A percentile compares a stretch with the other conserved stretches of the same genome.
These are phyloP conservation scores for Xeromyces bisporus DNA, from an alignment of 495 filamentous ascomycete genomes.

Conservation along the genomic window DNA sequence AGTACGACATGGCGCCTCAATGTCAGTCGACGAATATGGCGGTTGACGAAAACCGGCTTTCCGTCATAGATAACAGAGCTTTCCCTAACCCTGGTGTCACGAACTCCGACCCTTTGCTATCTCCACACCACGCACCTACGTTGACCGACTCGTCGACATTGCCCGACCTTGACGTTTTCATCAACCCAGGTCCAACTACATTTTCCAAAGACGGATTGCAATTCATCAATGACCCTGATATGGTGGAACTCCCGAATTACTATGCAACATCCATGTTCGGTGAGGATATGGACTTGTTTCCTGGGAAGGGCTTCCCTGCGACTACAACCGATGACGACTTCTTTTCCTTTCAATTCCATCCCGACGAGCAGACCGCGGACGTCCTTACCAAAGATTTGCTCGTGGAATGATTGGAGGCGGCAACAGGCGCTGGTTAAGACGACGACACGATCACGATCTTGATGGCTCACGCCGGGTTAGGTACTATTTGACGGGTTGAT, in stretches of 20 bases:
- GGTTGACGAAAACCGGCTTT: constrained; percentile 5
- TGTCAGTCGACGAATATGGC: constrained; percentile 14
- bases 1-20: constrained; percentile 23
- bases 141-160: constrained; percentile 22
- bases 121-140: constrained; percentile 24
- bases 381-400: constrained; percentile 8
- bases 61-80: no score
- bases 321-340: constrained; percentile 19
- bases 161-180: constrained; percentile 32
- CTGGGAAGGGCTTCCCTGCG: constrained; percentile 18
- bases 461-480: neutral
- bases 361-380: constrained; percentile 14
- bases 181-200: constrained; percentile 22
- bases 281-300: constrained; percentile 19
- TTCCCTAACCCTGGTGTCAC: constrained; percentile 20
- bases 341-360: constrained; percentile 19
- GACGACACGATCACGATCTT: neutral
- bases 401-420: constrained; percentile 7
- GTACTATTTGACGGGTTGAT: constrained; percentile 4
- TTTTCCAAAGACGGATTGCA: constrained; percentile 18
- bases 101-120: constrained; percentile 16
- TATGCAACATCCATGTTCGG: constrained; percentile 18
- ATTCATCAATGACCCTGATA: constrained; percentile 12
- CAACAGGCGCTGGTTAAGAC: neutral
- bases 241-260: constrained; percentile 19